Evolutionary conservation across 495 filamentous ascomycete genomes (phyloP), one percentile per base, ranked within the genome.

Genomic region (Immersiella caudata): DNA sequence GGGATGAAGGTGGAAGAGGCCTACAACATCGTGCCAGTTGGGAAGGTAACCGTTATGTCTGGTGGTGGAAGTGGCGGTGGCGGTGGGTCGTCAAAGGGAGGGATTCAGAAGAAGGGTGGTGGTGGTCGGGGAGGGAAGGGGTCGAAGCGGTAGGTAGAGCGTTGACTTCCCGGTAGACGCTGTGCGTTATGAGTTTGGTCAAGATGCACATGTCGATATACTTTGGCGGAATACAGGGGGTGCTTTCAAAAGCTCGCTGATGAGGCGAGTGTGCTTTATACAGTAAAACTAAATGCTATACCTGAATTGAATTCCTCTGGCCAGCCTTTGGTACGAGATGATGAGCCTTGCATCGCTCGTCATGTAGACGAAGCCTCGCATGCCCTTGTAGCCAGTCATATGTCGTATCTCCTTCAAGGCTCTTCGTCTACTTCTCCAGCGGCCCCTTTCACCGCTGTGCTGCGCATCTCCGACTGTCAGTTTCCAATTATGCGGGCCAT

Each of bases 1-100:
- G 87, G 82, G 0, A 86, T 92, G 82, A 93, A 91, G 74, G 88
- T 92, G 27, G 88, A 88, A 64, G 94, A 97, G 80, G 85, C 95
- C 57, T 85, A 91, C 58, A 93, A 93, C 69, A 82, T 85, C 8
- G 84, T 98, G 68, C 91, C 93, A 25, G 93, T 97, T 2, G 84
- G 89, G n/a, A 95, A 93, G 77, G 85, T 97, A 54, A 88, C 91
- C 73, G 88, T 97, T 25, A 90, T 88, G 77, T 77, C 77, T 22
- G 85, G 85, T 8, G 82, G 80, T 2, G 82, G 79, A 50, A 81
- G 79, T 40, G 82, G 80, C 62, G 81, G 79, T 14, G 75, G 70
- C 5, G 81, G 80, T 25, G 74, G 70, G 6, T 81, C 75, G 64
- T 71, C 82, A 71, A 71, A 86, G 67, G 63, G 73, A 12, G 65